These are phyloP conservation scores for Dovyalis caffra DNA, from an alignment of 345 rosid species.

Conservation along the genomic window DNA sequence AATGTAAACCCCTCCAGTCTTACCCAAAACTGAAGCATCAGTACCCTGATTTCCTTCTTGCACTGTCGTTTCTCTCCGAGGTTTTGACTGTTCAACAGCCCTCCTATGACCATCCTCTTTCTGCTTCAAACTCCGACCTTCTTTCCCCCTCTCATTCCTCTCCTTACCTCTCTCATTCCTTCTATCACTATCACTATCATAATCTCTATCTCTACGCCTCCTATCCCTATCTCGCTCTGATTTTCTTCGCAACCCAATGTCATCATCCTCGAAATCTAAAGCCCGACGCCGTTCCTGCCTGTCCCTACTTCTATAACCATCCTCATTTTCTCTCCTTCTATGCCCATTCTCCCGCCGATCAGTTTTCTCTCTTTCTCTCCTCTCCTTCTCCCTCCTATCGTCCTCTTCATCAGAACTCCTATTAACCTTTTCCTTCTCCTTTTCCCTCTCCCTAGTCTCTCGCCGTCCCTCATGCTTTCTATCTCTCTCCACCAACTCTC, in stretches of 20 bases:
- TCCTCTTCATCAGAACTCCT: constrained; percentile 23
- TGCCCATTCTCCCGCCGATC: constrained; percentile 26
- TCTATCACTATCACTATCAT: constrained; percentile 29
- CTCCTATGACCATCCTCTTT: constrained; percentile 32
- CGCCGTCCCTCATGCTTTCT: neutral
- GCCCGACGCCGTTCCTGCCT: constrained; percentile 18
- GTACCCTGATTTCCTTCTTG: constrained; percentile 42
- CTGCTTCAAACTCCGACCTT: constrained; percentile 18
- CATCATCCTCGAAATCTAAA: constrained; percentile 29
- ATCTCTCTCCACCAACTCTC: constrained; percentile 20
- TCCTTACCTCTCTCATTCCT: constrained; percentile 27
- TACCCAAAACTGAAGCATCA: constrained; percentile 40
- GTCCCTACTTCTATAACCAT: constrained; percentile 25
- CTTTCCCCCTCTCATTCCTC: constrained; percentile 25
- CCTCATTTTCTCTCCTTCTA: constrained; percentile 24
- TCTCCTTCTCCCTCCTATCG: constrained; percentile 24
- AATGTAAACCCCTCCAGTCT: constrained; percentile 81
- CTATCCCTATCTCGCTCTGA: constrained; percentile 12
- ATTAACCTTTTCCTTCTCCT: neutral
- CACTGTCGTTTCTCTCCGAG: constrained; percentile 16
- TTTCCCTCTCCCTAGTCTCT: neutral
- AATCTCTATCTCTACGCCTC: constrained; percentile 11
- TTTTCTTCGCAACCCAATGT: constrained; percentile 12
- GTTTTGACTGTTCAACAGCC: constrained; percentile 30
- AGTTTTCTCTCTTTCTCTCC: constrained; percentile 30